phyloP scores from a whole-genome alignment of 169 alveolate genomes.

The Neospora caninum region DNA sequence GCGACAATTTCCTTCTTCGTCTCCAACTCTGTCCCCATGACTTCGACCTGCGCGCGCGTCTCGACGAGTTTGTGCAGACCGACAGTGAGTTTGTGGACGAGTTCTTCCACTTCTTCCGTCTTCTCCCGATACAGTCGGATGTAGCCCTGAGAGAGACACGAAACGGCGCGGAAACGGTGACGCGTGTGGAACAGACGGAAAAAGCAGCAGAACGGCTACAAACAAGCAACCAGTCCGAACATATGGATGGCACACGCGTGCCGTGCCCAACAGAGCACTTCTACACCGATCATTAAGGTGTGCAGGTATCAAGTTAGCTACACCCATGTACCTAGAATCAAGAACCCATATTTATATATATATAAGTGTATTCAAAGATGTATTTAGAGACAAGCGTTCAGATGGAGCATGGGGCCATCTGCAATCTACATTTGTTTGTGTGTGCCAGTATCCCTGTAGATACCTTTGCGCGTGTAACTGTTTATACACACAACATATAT shows the following conservation, averaged over 20 bases:
- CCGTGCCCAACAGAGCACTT: not conserved
- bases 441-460: too few relatives aligned
- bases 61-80: conserved; percentile 93
- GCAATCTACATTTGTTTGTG: too few relatives aligned
- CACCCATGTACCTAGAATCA: too few relatives aligned
- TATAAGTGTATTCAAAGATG: too few relatives aligned
- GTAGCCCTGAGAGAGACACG: conserved; percentile 79
- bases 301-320: too few relatives aligned
- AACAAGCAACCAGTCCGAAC: not conserved
- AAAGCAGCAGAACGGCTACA: not conserved
- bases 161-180: not conserved
- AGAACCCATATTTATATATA: not conserved
- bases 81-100: conserved; percentile 86
- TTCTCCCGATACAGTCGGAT: conserved; percentile 83
- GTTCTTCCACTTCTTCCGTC: conserved; percentile 86
- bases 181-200: not conserved
- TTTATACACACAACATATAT: too few relatives aligned
- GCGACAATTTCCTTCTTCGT: conserved; percentile 88
- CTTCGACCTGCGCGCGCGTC: conserved; percentile 90
- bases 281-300: not conserved
- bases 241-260: too few relatives aligned
- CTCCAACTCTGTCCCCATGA: conserved; percentile 88
- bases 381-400: too few relatives aligned
- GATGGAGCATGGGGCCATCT: too few relatives aligned
- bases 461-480: too few relatives aligned